These are phyloP conservation scores for Solanum chacoense DNA, from an alignment of 305 asterid genomes.

Conservation along the genomic window DNA sequence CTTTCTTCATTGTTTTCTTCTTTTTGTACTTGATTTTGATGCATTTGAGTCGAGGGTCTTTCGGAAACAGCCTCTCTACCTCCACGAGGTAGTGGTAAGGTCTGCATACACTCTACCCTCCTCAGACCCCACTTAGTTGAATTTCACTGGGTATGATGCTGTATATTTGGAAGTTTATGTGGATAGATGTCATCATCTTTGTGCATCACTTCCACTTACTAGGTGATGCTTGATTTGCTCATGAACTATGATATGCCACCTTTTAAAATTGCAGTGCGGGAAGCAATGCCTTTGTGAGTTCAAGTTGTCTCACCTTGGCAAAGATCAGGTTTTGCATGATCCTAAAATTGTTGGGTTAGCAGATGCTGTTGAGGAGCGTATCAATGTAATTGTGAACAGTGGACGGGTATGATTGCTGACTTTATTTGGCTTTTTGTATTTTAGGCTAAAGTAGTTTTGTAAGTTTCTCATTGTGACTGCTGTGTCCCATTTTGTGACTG, in stretches of 20 bases:
- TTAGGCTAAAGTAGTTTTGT: background rate
- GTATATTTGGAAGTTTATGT: background rate
- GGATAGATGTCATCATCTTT: background rate
- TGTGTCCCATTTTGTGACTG: background rate
- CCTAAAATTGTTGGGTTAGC: conserved; percentile 54
- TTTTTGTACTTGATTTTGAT: background rate
- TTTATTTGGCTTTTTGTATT: background rate
- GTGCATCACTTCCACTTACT: background rate
- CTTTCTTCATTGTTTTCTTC: background rate
- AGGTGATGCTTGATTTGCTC: background rate
- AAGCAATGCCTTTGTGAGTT: conserved; percentile 85
- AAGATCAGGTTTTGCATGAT: conserved; percentile 27
- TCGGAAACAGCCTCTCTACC: background rate
- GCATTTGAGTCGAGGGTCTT: background rate
- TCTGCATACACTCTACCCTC: background rate
- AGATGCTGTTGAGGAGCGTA: conserved; percentile 75
- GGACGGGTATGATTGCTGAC: conserved; percentile 47
- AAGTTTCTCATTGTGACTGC: background rate
- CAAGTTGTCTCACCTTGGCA: conserved; percentile 39
- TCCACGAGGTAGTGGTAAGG: background rate
- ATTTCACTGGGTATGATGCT: background rate
- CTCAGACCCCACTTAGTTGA: background rate
- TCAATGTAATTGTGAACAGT: conserved; percentile 51
- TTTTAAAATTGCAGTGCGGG: conserved; percentile 58
- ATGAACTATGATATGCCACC: background rate